Evolutionary conservation across 148 eudicot genomes (phyloP).

Genomic region (Spergularia bocconei): DNA sequence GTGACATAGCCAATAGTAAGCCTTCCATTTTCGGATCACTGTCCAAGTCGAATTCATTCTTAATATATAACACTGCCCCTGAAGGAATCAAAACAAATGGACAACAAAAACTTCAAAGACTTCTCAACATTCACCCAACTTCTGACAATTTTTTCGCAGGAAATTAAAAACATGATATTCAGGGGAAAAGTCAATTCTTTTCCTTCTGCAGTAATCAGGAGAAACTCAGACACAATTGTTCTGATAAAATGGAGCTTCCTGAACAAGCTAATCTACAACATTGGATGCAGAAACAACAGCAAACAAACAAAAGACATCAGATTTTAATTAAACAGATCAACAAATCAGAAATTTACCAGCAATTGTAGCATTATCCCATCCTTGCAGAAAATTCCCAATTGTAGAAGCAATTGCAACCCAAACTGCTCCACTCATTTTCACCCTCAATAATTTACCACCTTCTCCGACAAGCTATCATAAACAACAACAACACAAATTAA

Average conservation of each 20-base stretch:
- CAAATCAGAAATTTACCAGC: constrained; percentile 35
- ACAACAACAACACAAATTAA: constrained; percentile 4
- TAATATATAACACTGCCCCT: constrained; percentile 66
- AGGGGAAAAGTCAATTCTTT: not conserved
- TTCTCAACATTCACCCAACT: not conserved
- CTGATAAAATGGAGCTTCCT: not conserved
- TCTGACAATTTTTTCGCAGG: not conserved
- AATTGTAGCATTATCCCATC: constrained; percentile 63
- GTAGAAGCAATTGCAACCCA: constrained; percentile 57
- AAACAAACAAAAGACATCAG: not conserved
- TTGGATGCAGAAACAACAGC: not conserved
- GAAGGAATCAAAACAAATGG: constrained; percentile 14
- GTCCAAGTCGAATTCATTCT: constrained; percentile 58
- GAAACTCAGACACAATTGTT: not conserved
- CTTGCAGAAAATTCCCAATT: constrained; percentile 53
- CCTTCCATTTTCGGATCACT: constrained; percentile 58
- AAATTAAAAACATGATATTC: not conserved
- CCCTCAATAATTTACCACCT: constrained; percentile 2
- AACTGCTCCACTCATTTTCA: constrained; percentile 57
- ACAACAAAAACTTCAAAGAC: not conserved
- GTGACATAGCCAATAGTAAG: constrained; percentile 61
- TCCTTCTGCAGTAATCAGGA: not conserved
- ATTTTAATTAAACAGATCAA: not conserved
- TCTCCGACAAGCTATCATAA: constrained; percentile 18
- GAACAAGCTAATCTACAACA: not conserved